Evolutionary conservation across 1,139 yeast species (phyloP).

Genomic region (Candida glucosophila): DNA sequence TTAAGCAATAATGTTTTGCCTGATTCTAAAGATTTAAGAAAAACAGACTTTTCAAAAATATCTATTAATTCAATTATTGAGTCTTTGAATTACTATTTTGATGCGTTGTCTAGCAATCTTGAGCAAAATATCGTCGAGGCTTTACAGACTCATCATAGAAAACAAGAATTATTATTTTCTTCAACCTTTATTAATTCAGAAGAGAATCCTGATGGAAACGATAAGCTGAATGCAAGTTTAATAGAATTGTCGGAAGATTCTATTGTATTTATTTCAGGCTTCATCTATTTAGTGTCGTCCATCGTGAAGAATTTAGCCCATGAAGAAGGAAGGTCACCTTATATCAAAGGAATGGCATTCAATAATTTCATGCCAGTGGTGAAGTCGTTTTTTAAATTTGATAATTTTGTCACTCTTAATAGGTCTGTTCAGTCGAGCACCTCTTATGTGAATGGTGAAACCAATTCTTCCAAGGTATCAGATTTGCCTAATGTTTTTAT

Average conservation of each 20-base stretch:
- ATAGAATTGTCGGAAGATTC: conserved; percentile 76
- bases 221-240: conserved; percentile 13
- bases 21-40: conserved; percentile 13
- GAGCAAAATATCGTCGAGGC: conserved; percentile 27
- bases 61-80: conserved; percentile 56
- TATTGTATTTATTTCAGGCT: conserved; percentile 66
- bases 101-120: conserved; percentile 38
- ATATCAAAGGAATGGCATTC: conserved; percentile 23
- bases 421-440: conserved; percentile 7
- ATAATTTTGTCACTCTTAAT: conserved; percentile 19
- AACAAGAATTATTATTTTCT: conserved; percentile 30
- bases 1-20: conserved; percentile 19
- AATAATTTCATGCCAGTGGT: conserved; percentile 29
- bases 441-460: conserved; percentile 1
- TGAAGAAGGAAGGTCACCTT: conserved; percentile 16
- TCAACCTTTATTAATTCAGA: conserved; percentile 7
- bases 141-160: conserved; percentile 23
- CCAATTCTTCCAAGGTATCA: too few species aligned
- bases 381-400: conserved; percentile 30
- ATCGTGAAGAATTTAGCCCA: conserved; percentile 24
- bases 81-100: conserved; percentile 47
- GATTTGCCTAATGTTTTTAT: conserved; percentile 16
- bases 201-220: conserved; percentile 10
- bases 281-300: conserved; percentile 38
- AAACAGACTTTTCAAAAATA: conserved; percentile 35